Percentiles rank a stretch among this genome's conserved stretches.
Conservation (phyloP, 2,329 filamentous ascomycete species). For the Septoria linicola region DNA sequence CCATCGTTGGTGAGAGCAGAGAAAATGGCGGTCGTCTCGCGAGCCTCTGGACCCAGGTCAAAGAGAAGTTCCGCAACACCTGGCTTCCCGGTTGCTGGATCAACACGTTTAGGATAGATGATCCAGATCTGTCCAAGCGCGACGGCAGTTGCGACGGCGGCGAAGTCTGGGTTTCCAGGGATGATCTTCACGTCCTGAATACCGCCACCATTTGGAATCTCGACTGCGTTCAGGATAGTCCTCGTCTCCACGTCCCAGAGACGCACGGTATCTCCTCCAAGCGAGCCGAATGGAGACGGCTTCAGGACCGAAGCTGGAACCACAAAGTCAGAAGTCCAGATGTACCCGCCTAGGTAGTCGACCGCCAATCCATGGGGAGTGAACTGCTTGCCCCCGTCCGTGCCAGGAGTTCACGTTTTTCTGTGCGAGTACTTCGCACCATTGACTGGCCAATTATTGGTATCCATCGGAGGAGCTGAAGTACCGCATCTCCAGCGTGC, state of each 20-base stretch:
- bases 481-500: too few species aligned
- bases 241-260: conserved; percentile 57
- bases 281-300: conserved; percentile 50
- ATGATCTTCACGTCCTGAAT: conserved; percentile 64
- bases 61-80: conserved; percentile 42
- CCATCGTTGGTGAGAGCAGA: neutral
- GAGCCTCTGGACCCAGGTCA: neutral
- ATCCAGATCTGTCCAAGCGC: conserved; percentile 62
- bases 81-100: conserved; percentile 56
- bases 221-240: conserved; percentile 60
- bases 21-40: conserved; percentile 34
- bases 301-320: conserved; percentile 62
- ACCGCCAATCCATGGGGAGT: neutral
- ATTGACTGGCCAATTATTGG: too few species aligned
- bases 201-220: conserved; percentile 58
- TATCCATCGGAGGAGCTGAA: too few species aligned
- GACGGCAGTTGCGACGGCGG: conserved; percentile 61
- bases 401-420: too few species aligned
- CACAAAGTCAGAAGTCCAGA: conserved; percentile 52
- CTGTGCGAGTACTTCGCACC: too few species aligned
- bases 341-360: neutral
- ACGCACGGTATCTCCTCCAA: conserved; percentile 55
- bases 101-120: conserved; percentile 61
- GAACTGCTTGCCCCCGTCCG: too few species aligned
- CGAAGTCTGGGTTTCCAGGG: conserved; percentile 57